These are phyloP conservation scores for Grosmannia serpens DNA, from an alignment of 2,329 filamentous ascomycete species.

Conservation along the genomic window DNA sequence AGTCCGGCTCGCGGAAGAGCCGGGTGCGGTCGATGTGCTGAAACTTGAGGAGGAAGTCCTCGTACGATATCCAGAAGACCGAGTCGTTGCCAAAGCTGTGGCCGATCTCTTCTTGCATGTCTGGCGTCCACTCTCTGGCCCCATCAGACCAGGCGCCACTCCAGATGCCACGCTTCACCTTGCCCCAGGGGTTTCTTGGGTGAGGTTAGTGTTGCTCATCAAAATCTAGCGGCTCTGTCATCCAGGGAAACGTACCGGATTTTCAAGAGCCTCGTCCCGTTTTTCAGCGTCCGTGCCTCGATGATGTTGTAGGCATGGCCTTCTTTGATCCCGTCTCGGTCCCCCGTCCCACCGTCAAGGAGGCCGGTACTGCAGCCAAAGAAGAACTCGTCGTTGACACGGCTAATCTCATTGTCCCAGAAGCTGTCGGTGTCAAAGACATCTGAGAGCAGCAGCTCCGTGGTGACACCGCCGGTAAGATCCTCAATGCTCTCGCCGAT, in stretches of 20 bases:
- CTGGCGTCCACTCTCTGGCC: constrained; percentile 72
- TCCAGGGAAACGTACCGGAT: constrained; percentile 27
- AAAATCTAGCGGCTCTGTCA: background rate
- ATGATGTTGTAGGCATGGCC: constrained; percentile 51
- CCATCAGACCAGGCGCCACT: constrained; percentile 71
- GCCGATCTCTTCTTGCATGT: constrained; percentile 61
- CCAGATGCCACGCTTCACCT: constrained; percentile 66
- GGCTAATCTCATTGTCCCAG: constrained; percentile 67
- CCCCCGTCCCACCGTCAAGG: constrained; percentile 31
- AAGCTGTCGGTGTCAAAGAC: constrained; percentile 67
- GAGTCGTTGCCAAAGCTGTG: constrained; percentile 72
- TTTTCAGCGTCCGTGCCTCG: constrained; percentile 39
- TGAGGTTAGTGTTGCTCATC: constrained; percentile 10
- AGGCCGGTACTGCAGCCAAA: constrained; percentile 48
- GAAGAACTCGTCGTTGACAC: constrained; percentile 67
- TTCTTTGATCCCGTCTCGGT: constrained; percentile 45
- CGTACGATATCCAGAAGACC: constrained; percentile 49
- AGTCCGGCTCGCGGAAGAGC: constrained; percentile 41
- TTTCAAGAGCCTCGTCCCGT: constrained; percentile 51
- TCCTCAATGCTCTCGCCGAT: constrained; percentile 48
- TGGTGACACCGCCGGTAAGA: constrained; percentile 54
- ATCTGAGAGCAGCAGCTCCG: constrained; percentile 53
- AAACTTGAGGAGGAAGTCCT: constrained; percentile 47
- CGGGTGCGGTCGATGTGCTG: constrained; percentile 47
- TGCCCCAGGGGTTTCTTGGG: constrained; percentile 62